A percentile compares a stretch with the other conserved stretches of the same genome.
Evolutionary conservation across 23 red algal genomes (phyloP).

Genomic region (Cyanidiococcus yangmingshanensis): DNA sequence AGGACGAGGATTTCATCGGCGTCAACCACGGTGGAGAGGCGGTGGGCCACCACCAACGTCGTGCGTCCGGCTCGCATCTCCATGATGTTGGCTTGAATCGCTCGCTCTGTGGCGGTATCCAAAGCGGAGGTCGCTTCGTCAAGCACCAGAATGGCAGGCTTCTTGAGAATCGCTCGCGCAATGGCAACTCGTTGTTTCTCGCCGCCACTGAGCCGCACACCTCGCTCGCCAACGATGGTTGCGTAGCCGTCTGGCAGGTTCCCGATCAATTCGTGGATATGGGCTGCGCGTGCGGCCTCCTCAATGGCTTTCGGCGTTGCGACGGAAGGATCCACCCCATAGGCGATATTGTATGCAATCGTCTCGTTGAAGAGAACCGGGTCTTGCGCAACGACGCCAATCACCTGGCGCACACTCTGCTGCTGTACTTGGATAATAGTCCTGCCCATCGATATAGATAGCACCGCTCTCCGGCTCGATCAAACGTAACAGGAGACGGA

Average conservation of each 20-base stretch:
- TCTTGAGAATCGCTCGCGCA: conserved; percentile 67
- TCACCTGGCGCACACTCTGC: conserved; percentile 41
- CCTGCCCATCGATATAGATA: conserved; percentile 81
- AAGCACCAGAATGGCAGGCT: conserved; percentile 48
- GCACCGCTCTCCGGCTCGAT: conserved; percentile 44
- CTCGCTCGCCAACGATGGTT: conserved; percentile 76
- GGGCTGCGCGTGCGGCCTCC: conserved; percentile 50
- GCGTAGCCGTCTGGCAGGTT: conserved; percentile 63
- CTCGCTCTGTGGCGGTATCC: conserved; percentile 72
- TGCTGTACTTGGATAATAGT: conserved; percentile 54
- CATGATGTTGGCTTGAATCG: conserved; percentile 50
- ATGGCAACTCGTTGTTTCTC: conserved; percentile 88
- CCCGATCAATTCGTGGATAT: conserved; percentile 52
- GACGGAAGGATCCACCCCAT: conserved; percentile 40
- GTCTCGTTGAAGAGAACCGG: conserved; percentile 92
- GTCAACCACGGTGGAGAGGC: conserved; percentile 58
- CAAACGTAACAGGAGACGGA: conserved; percentile 71
- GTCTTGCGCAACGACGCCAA: conserved; percentile 92
- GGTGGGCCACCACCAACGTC: conserved; percentile 75
- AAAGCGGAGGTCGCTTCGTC: conserved; percentile 78
- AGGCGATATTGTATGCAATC: conserved; percentile 88
- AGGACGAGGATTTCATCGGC: conserved; percentile 86
- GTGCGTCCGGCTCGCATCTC: conserved; percentile 49
- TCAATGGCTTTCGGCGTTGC: conserved; percentile 46
- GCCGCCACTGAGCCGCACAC: conserved; percentile 71